These are phyloP conservation scores for Conoideocrella luteorostrata DNA, from an alignment of 2,329 filamentous ascomycete genomes.

Conservation along the genomic window DNA sequence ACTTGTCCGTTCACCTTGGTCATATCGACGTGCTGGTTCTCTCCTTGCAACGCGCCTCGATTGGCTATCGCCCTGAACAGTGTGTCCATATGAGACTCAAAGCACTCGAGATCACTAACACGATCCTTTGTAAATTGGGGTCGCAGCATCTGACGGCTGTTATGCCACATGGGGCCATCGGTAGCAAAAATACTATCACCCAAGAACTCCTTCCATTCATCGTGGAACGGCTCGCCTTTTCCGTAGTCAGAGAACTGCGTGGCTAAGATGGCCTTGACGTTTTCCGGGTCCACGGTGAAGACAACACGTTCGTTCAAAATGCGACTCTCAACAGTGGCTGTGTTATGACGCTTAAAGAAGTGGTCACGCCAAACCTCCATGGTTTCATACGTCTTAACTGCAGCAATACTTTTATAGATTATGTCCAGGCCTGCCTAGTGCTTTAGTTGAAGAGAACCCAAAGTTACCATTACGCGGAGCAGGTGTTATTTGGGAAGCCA, in stretches of 20 bases:
- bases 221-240: slow-evolving; percentile 37
- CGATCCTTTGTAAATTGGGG: slow-evolving; percentile 85
- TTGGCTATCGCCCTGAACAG: slow-evolving; percentile 64
- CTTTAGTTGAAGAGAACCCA: slow-evolving; percentile 2
- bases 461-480: too few relatives aligned
- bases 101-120: slow-evolving; percentile 72
- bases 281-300: slow-evolving; percentile 47
- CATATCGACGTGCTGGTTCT: slow-evolving; percentile 58
- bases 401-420: slow-evolving; percentile 47
- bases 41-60: slow-evolving; percentile 49
- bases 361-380: slow-evolving; percentile 54
- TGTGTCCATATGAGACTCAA: slow-evolving; percentile 70
- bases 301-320: slow-evolving; percentile 40
- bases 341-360: slow-evolving; percentile 34
- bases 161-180: slow-evolving; percentile 73
- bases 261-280: slow-evolving; percentile 51
- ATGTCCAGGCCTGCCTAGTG: slow-evolving; percentile 51
- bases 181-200: slow-evolving; percentile 66
- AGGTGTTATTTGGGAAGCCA: slow-evolving; percentile 13
- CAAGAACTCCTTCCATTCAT: slow-evolving; percentile 38
- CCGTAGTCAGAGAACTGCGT: slow-evolving; percentile 50
- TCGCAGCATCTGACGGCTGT: slow-evolving; percentile 71
- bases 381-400: slow-evolving; percentile 47
- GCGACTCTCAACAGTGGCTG: slow-evolving; percentile 59
- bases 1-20: slow-evolving; percentile 53